phyloP scores from a whole-genome alignment of 805 yeast genomes.

The Hanseniaspora clermontiae region DNA sequence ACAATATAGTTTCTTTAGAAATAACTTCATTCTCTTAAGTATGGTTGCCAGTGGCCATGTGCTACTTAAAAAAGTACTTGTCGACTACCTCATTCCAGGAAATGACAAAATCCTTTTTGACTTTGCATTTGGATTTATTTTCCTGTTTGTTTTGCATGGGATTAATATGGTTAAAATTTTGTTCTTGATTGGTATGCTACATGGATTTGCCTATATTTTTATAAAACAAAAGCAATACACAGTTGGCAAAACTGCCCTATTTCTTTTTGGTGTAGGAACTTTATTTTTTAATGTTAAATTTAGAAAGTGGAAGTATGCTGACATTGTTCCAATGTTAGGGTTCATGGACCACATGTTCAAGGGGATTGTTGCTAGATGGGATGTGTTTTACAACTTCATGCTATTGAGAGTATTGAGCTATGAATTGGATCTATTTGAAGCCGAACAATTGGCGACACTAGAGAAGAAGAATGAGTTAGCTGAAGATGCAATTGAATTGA shows the following conservation, averaged over 20 bases:
- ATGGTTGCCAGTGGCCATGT: slow-evolving; percentile 46
- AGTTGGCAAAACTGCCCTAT: slow-evolving; percentile 30
- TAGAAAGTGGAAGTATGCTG: slow-evolving; percentile 40
- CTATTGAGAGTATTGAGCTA: slow-evolving; percentile 72
- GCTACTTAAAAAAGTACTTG: slow-evolving; percentile 32
- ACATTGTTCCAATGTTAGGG: slow-evolving; percentile 22
- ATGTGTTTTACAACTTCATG: slow-evolving; percentile 85
- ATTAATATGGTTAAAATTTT: slow-evolving; percentile 38
- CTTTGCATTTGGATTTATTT: slow-evolving; percentile 53
- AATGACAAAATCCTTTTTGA: slow-evolving; percentile 53
- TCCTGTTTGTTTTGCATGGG: slow-evolving; percentile 70
- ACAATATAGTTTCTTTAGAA: slow-evolving; percentile 80
- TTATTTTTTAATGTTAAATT: slow-evolving; percentile 65
- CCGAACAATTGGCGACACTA: not conserved
- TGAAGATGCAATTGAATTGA: not conserved
- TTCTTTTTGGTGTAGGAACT: slow-evolving; percentile 71
- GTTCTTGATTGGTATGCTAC: slow-evolving; percentile 14
- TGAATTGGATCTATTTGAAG: slow-evolving; percentile 53
- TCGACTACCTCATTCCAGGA: slow-evolving; percentile 14
- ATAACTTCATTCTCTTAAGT: slow-evolving; percentile 55
- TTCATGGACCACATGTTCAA: slow-evolving; percentile 46
- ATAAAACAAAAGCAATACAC: slow-evolving; percentile 11
- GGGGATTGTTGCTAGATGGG: slow-evolving; percentile 87
- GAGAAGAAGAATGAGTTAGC: not conserved
- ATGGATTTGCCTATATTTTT: not conserved